Conservation (phyloP, 805 yeast species). For the Lachancea nothofagi region DNA sequence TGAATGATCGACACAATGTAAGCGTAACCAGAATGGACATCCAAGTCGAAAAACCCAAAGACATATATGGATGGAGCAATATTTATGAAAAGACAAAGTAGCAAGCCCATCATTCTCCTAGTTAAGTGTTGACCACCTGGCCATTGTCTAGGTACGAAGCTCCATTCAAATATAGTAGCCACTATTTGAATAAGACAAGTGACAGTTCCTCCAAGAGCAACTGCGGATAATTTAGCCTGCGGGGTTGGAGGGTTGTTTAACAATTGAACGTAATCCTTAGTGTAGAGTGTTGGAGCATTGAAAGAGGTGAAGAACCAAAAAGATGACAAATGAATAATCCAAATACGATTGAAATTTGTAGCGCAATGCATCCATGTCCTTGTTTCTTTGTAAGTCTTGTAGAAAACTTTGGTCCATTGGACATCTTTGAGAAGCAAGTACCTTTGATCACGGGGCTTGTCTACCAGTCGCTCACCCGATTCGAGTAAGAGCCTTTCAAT, state of each 20-base stretch:
- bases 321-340: constrained; percentile 68
- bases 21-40: constrained; percentile 29
- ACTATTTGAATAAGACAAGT: constrained; percentile 51
- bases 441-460: constrained; percentile 49
- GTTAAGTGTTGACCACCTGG: constrained; percentile 62
- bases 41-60: constrained; percentile 34
- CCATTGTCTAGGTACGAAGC: constrained; percentile 66
- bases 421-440: constrained; percentile 49
- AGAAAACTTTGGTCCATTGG: constrained; percentile 61
- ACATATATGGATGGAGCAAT: constrained; percentile 49
- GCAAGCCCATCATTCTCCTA: constrained; percentile 41
- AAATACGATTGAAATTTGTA: constrained; percentile 69
- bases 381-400: constrained; percentile 68
- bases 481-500: constrained; percentile 49
- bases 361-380: constrained; percentile 74
- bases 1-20: constrained; percentile 48
- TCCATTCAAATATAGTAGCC: constrained; percentile 51
- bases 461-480: constrained; percentile 46
- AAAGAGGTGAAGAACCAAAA: constrained; percentile 74
- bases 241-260: constrained; percentile 55
- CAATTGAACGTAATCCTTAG: constrained; percentile 47
- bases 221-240: constrained; percentile 49
- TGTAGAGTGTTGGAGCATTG: constrained; percentile 65
- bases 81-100: constrained; percentile 40
- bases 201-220: constrained; percentile 64